Evolutionary conservation across 768 basidiomycete species (phyloP).

Genomic region (Tylopilus vinaceipallidus): DNA sequence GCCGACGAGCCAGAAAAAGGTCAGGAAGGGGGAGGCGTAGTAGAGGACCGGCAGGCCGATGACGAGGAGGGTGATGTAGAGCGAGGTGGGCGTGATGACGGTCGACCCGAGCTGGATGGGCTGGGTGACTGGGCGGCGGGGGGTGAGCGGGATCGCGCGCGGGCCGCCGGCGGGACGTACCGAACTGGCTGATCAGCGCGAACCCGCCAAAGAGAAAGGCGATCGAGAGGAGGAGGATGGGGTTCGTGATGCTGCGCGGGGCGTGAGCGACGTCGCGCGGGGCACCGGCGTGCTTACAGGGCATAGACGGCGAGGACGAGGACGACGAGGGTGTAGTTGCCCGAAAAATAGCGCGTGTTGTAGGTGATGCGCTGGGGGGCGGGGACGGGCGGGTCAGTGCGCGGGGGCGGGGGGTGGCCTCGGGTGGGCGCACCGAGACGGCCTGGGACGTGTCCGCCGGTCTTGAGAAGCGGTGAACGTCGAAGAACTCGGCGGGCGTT

Average conservation of each 20-base stretch:
- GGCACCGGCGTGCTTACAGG: conserved; percentile 46
- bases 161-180: conserved; percentile 40
- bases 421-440: conserved; percentile 54
- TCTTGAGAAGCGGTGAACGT: conserved; percentile 77
- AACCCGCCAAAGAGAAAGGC: conserved; percentile 92
- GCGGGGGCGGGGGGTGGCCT: neutral
- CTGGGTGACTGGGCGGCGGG: conserved; percentile 59
- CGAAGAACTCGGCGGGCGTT: conserved; percentile 77
- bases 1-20: conserved; percentile 94
- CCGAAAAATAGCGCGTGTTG: conserved; percentile 89
- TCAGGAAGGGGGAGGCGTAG: conserved; percentile 69
- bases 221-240: conserved; percentile 77
- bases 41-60: conserved; percentile 89
- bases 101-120: conserved; percentile 81
- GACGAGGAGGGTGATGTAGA: conserved; percentile 87
- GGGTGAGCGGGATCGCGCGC: neutral
- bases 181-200: conserved; percentile 82
- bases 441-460: conserved; percentile 81
- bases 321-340: conserved; percentile 86
- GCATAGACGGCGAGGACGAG: conserved; percentile 82
- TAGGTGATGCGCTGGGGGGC: conserved; percentile 96
- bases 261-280: too few relatives aligned
- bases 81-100: conserved; percentile 82
- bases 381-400: too few relatives aligned
- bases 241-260: conserved; percentile 69